phyloP scores from a whole-genome alignment of 1,284 basidiomycete species.

The Rhodotorula sp. region DNA sequence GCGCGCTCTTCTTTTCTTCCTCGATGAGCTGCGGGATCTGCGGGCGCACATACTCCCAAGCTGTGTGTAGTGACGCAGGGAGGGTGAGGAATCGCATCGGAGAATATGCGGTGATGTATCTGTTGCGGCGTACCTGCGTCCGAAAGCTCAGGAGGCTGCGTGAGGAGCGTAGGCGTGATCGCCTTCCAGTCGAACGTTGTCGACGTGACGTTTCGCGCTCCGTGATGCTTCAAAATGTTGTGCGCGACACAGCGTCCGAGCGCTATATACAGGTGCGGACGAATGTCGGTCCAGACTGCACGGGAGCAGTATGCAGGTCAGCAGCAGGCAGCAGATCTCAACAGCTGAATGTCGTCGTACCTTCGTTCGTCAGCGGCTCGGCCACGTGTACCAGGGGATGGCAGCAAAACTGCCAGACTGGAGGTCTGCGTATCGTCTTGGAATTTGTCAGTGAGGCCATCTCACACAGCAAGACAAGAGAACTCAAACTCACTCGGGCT shows the following conservation, averaged over 20 bases:
- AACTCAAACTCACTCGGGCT: no score
- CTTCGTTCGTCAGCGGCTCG: slow-evolving; percentile 13
- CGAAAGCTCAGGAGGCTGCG: not conserved
- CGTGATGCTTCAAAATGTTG: not conserved
- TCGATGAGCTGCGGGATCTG: slow-evolving; percentile 1
- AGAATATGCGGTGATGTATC: no score
- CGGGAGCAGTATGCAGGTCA: no score
- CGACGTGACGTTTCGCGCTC: not conserved
- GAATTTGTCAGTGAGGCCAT: not conserved
- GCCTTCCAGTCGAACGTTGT: not conserved
- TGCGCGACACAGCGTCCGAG: slow-evolving; percentile 1
- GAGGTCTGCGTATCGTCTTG: not conserved
- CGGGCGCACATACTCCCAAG: slow-evolving; percentile 7
- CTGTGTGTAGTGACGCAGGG: not conserved
- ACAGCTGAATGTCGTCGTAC: not conserved
- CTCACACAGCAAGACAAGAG: not conserved
- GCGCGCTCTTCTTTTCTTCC: not conserved
- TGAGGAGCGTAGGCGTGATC: not conserved
- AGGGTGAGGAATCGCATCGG: not conserved
- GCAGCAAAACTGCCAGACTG: no score
- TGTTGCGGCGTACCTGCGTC: not conserved
- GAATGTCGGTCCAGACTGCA: slow-evolving; percentile 6
- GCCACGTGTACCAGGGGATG: not conserved
- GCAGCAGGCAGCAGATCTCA: no score
- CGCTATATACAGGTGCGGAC: not conserved